Base-by-base conservation (phyloP, 2,329 filamentous ascomycete genomes). In the Fusarium sp. region DNA sequence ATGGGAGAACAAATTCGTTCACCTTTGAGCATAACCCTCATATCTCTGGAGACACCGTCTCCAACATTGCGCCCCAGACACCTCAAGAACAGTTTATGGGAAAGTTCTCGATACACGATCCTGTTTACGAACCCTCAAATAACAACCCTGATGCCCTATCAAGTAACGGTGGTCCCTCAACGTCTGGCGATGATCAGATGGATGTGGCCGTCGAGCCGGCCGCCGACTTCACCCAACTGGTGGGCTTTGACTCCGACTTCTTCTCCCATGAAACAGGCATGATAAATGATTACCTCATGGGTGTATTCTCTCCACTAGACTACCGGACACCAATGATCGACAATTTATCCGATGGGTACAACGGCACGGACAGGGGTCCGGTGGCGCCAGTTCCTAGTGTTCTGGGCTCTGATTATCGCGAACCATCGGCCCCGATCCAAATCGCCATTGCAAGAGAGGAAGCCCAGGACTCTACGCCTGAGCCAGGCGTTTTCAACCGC, bases 201-300 rank as follows among this genome's bases (percentile, higher is more conserved):
- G 54, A 57, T 14, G 18, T 52, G 54, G 23, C 13, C 5, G 32
- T 57, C 2, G 32, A 57, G 3, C 11, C 54, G 20, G 32, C 54
- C 6, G 30, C 23, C 54, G 32, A 57, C 54, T 37, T 57, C 16
- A 57, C 54, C 3, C 54, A 57, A 13, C 54, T 57, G 5, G n/a
- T 35, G 32, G 14, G 54, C 14, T 57, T 57, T 37, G 54, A 57
- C 5, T 25, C 54, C 8, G 32, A 57, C 8, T 57, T 57, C 54
- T 57, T 57, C 32, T 57, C 54, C 14, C n/a, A 57, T 13, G 54
- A 57, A 57, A 57, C 54, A 57, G 54, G 34, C 54, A 57, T 57
- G 54, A 57, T 57, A 4, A 57, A 57, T 37, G 54, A 57, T 23
- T 57, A 57, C 5, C 54, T 57, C 1, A 57, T 57, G 54, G 54